Base-by-base conservation (phyloP, 345 rosid species). In the Citrus trifoliata region DNA sequence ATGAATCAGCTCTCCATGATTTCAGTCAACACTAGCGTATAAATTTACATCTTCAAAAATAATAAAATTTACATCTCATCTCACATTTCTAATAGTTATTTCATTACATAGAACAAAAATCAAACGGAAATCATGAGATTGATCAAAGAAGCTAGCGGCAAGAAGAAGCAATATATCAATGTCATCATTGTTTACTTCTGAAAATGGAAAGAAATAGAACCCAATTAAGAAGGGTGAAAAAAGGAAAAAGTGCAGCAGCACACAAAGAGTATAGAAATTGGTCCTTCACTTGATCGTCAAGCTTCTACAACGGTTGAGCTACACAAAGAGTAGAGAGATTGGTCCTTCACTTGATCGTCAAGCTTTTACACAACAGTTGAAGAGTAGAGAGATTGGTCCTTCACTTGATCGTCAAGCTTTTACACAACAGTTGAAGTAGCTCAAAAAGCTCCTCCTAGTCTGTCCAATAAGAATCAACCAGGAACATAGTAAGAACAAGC, bases 381-480 rank as follows among this genome's bases (percentile, higher is more conserved):
- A 3, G 33, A 32, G 33, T 32, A 32, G 16, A 70, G 58, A 33
- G 33, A 46, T 22, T 3, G 21, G 55, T 14, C 22, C 25, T 5
- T 28, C 22, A 10, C 35, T 64, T 71, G 42, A 67, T 4, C 51
- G 56, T 89, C 85, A 90, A 61, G 96, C 96, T 82, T 86, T 93
- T 74, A 88, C 88, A 70, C 96, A 90, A 72, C 98, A 93, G 90
- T 86, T 90, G 91, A 93, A 93, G 89, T 78, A 93, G 87, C 92
- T 92, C 80, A 93, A 87, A 79, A 92, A 73, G 79, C 96, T 85
- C 86, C 89, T 88, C 88, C 92, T 89, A 46, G 85, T 67, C 98
- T 93, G 90, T 82, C 79, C 63, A 65, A 46, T 12, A 56, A 64
- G 6, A 71, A 42, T 28, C 5, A 53, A 24, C 5, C 30, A 55